Conservation (phyloP, 805 yeast genomes). For the Lipomyces mesembrius region DNA sequence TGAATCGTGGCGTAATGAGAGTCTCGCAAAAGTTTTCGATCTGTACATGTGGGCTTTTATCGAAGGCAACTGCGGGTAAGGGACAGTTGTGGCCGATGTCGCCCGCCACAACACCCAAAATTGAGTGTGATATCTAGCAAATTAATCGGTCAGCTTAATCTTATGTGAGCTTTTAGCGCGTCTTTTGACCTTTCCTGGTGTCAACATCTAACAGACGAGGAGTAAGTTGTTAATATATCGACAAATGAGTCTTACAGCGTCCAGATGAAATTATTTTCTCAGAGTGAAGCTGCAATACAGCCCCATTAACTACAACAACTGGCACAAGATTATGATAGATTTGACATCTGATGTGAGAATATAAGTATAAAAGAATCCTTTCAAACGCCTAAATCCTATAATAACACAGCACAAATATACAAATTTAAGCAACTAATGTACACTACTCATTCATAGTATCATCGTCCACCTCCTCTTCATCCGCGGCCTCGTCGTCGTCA, state of each 20-base stretch:
- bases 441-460: constrained; percentile 7
- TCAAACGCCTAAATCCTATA: neutral
- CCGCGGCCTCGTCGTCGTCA: constrained; percentile 35
- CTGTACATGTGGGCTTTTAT: too few species aligned
- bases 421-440: neutral
- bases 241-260: neutral
- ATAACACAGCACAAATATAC: neutral
- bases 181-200: neutral
- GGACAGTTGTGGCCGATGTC: neutral
- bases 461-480: constrained; percentile 19
- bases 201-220: neutral
- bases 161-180: neutral
- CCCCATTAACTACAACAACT: too few species aligned
- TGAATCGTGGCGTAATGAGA: neutral
- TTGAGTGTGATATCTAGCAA: too few species aligned
- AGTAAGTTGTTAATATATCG: neutral
- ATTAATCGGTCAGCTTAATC: too few species aligned
- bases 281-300: too few species aligned
- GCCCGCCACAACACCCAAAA: too few species aligned
- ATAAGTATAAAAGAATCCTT: too few species aligned
- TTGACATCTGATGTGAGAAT: too few species aligned
- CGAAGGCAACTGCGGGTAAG: neutral
- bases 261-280: neutral
- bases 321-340: neutral
- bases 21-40: neutral